Percentiles rank a stretch among this genome's conserved stretches.
Evolutionary conservation across 148 eudicot species (phyloP).

Genomic region (Heliosperma pusillum): DNA sequence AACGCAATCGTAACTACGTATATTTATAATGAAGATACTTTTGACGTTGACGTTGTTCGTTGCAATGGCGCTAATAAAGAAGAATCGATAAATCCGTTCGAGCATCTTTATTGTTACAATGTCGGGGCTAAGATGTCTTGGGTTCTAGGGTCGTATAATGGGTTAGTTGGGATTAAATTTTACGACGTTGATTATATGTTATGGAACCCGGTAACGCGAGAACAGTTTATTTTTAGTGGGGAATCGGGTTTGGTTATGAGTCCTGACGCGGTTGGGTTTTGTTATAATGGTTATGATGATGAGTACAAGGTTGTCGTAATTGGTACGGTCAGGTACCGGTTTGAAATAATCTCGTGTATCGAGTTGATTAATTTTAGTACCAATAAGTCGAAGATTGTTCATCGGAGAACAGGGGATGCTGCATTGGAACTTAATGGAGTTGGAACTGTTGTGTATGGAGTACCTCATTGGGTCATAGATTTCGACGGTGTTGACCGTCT

Average conservation of each 20-base stretch:
- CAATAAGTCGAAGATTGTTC: not conserved
- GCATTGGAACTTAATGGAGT: not conserved
- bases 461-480: constrained; percentile 1
- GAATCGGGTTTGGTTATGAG: not conserved
- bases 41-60: not conserved
- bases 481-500: too few relatives aligned
- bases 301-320: not conserved
- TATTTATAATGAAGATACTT: not conserved
- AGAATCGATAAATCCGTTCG: not conserved
- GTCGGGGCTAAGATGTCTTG: not conserved
- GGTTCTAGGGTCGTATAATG: constrained; percentile 1
- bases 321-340: not conserved
- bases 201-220: constrained; percentile 1
- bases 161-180: not conserved
- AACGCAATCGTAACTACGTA: not conserved
- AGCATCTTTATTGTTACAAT: not conserved
- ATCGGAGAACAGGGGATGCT: not conserved
- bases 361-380: not conserved
- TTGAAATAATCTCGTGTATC: not conserved
- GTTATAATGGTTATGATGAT: not conserved
- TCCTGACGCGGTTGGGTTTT: not conserved
- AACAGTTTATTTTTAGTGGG: not conserved
- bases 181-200: not conserved
- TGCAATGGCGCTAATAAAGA: not conserved
- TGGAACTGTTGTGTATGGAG: not conserved